phyloP scores from a whole-genome alignment of 2,329 filamentous ascomycete genomes.

The Sclerotinia subarctica region DNA sequence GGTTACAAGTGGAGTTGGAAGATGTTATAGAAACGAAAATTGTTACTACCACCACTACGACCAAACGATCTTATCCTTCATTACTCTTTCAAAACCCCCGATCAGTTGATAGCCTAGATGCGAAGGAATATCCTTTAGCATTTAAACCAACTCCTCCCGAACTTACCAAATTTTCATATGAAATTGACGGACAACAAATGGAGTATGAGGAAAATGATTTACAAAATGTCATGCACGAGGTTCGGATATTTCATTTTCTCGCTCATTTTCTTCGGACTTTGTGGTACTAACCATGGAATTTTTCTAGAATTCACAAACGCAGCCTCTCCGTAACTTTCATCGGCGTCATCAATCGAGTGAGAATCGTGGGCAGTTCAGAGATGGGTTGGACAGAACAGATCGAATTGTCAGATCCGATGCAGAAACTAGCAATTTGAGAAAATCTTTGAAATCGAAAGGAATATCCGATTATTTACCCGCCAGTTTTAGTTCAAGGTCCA shows the following conservation, averaged over 20 bases:
- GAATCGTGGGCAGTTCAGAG: not conserved
- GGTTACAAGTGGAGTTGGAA: conserved; percentile 51
- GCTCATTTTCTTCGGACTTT: not conserved
- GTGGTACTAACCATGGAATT: not conserved
- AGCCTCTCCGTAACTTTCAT: not conserved
- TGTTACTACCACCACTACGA: conserved; percentile 89
- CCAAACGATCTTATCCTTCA: conserved; percentile 80
- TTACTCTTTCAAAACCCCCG: conserved; percentile 66
- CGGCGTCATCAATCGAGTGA: not conserved
- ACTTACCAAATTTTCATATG: conserved; percentile 73
- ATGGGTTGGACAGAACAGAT: conserved; percentile 1
- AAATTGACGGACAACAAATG: conserved; percentile 53
- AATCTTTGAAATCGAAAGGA: conserved; percentile 1
- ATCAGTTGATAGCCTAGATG: conserved; percentile 65
- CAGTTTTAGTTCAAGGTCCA: not conserved
- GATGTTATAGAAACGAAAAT: conserved; percentile 67
- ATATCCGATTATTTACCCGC: not conserved
- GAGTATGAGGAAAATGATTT: conserved; percentile 21
- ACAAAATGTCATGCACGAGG: conserved; percentile 17
- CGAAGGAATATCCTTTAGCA: conserved; percentile 87
- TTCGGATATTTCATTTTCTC: conserved; percentile 9
- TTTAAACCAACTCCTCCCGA: conserved; percentile 76
- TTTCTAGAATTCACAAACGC: not conserved
- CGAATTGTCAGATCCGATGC: not conserved
- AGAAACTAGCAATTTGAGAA: conserved; percentile 5